Evolutionary conservation across 2,329 filamentous ascomycete genomes (phyloP), one percentile per base, ranked within the genome.

Genomic region (Sordariomycetes sp.): DNA sequence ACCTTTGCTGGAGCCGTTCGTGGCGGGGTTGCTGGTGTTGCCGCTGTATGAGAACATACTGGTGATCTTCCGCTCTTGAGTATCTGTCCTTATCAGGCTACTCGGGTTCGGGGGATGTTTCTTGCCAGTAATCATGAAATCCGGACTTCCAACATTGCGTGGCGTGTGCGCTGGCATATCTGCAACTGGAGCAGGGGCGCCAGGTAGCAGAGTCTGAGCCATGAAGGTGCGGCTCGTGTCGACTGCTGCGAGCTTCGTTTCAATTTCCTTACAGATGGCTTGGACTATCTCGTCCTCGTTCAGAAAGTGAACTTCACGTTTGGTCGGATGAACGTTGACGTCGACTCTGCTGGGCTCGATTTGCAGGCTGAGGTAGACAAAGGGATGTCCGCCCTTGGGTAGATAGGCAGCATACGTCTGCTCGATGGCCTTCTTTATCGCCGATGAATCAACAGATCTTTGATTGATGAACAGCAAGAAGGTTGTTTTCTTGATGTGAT

Each of bases 271-370:
- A 59, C 88, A 95, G 5, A 98, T 79, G 11, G 75, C 72, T 42
- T 92, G 84, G 30, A 92, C 82, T 30, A 98, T 94, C 46, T 98
- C 92, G 42, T 98, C 92, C 54, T 98, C 92, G 41, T 96, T 94
- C 16, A 98, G 68, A 47, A 98, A 96, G 50, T 96, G 92, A 15
- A 98, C 92, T 53, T 98, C 90, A 33, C 86, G 73, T 57, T 98
- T 98, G 0, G 92, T 98, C 0, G 92, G 92, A 55, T 98, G 92
- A 1, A 98, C 83, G 46, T 98, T 98, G 51, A 98, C 93, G 55
- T 98, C 92, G 4, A 98, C 86, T 34, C 90, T 72, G 18, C 82
- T 77, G 2, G 92, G 90, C 46, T 96, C 88, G 37, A 98, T 94
- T 39, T 94, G 84, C 3, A 98, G 70, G 50, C 82, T 92, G 18